phyloP scores from a whole-genome alignment of 2,329 filamentous ascomycete genomes.

The Gnomoniopsis sp. region DNA sequence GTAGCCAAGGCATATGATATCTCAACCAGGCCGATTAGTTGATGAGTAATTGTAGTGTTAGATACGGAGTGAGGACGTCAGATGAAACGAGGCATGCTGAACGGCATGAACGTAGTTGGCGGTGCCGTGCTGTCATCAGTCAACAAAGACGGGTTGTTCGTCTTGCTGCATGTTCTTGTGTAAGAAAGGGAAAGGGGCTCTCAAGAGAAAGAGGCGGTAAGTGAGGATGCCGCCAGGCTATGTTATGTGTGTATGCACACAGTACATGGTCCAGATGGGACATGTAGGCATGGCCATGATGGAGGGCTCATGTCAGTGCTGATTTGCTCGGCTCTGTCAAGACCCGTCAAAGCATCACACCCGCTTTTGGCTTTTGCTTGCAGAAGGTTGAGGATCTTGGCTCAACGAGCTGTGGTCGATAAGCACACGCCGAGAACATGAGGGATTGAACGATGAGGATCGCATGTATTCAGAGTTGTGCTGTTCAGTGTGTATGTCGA shows the following conservation, averaged over 20 bases:
- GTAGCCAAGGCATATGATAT: neutral
- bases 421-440: neutral
- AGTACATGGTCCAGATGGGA: neutral
- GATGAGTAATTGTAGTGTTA: neutral
- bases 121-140: neutral
- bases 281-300: neutral
- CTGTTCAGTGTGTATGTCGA: too few species aligned
- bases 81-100: conserved; percentile 1
- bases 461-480: neutral
- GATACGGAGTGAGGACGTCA: neutral
- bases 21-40: neutral
- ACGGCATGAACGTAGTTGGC: neutral
- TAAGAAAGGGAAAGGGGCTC: neutral
- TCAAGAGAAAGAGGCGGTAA: neutral
- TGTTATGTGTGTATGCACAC: neutral
- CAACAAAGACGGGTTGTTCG: neutral
- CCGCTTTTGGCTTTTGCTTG: neutral
- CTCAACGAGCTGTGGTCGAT: neutral
- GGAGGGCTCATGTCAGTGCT: neutral
- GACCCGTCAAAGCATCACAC: conserved; percentile 9
- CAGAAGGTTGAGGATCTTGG: neutral
- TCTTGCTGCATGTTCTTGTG: neutral
- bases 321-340: conserved; percentile 15
- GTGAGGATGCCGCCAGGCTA: neutral
- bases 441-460: neutral